Evolutionary conservation across 257 asterid species (phyloP), one percentile per base, ranked within the genome.

Genomic region (Scutellaria minor): DNA sequence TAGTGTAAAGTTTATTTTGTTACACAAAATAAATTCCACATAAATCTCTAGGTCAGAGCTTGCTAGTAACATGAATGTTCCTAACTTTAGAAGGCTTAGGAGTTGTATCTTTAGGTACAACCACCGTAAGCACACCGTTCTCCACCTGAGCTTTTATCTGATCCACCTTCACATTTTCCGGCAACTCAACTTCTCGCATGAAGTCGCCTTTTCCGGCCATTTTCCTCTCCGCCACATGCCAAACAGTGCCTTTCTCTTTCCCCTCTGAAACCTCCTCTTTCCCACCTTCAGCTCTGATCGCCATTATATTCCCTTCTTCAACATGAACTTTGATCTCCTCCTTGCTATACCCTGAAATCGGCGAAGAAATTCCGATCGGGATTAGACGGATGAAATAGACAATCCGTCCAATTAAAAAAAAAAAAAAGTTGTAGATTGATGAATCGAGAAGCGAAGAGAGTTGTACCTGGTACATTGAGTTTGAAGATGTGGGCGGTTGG

Each of bases 171-270:
- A 90, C 96, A 68, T 87, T 73, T 15, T 87, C 89, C 12, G 93
- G 97, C 88, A 90, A 69, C 75, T 87, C 90, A 2, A 92, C 83
- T 15, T 85, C 91, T 77, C 98, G 77, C 0, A 71, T 80, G 70
- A 88, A 90, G 40, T 71, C 88, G 12, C 77, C 87, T 48, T 45
- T 67, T 9, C 80, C 87, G 5, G 71, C 7, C 8, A 84, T 47
- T 15, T 76, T 85, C 73, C 98, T 84, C 92, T 90, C 97, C 59
- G 98, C 91, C 81, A 84, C 90, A 40, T 92, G 97, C 98, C 96
- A 92, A 39, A 90, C 86, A 2, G 63, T 22, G 52, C 83, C 96
- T 52, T 81, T 82, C 46, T 87, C 87, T 14, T 84, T 88, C 64
- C 64, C 85, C 11, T 40, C 35, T 0, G 39, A 35, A 18, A 2